Conservation (phyloP, 2,329 filamentous ascomycete species). For the Calcarisporium arbuscula region DNA sequence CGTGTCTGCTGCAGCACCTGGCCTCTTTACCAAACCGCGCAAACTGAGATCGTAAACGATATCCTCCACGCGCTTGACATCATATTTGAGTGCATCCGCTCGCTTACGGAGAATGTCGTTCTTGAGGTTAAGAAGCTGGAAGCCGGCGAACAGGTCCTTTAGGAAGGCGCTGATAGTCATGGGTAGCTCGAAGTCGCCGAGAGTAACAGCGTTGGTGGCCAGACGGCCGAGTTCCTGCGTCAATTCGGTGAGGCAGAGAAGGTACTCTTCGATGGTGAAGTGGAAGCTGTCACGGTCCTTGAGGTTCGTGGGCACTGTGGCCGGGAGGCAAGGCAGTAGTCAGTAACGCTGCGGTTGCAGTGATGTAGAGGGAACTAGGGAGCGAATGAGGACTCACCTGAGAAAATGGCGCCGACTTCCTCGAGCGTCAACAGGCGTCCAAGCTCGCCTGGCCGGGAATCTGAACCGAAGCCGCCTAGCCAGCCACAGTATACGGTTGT, state of each 20-base stretch:
- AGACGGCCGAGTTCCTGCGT: conserved; percentile 87
- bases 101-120: conserved; percentile 85
- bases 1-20: conserved; percentile 23
- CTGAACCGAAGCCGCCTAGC: conserved; percentile 63
- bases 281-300: conserved; percentile 90
- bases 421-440: conserved; percentile 78
- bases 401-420: conserved; percentile 72
- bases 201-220: conserved; percentile 83
- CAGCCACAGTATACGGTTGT: conserved; percentile 58
- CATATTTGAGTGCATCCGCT: conserved; percentile 92
- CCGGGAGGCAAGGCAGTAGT: not conserved
- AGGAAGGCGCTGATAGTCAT: conserved; percentile 85
- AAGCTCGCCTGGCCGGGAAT: conserved; percentile 42
- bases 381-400: conserved; percentile 45
- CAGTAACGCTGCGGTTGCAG: not conserved
- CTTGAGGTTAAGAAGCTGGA: conserved; percentile 95
- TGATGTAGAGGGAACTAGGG: conserved; percentile 2
- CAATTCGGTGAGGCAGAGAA: conserved; percentile 78
- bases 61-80: conserved; percentile 96
- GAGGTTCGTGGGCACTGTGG: conserved; percentile 77
- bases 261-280: conserved; percentile 93
- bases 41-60: conserved; percentile 94
- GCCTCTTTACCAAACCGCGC: conserved; percentile 66
- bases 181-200: conserved; percentile 81
- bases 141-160: conserved; percentile 92